These are phyloP conservation scores for Rutstroemia sp. DNA, from an alignment of 2,329 filamentous ascomycete genomes.

Conservation along the genomic window DNA sequence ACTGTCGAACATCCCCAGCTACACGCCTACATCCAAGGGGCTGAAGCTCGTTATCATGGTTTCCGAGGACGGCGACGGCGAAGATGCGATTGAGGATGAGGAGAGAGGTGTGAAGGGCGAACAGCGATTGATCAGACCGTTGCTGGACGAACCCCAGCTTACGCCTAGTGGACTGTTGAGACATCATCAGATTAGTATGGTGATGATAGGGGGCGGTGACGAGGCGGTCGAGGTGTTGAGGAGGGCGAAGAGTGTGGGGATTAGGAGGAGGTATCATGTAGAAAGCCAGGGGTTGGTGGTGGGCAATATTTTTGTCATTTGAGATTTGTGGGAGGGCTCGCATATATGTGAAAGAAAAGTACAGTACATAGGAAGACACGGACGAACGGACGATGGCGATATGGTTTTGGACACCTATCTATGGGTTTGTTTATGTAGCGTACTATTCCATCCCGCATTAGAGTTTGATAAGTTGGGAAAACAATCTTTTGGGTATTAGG, in stretches of 20 bases:
- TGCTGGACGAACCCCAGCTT: slow-evolving; percentile 66
- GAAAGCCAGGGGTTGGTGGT: slow-evolving; percentile 75
- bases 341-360: too few relatives aligned
- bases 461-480: too few relatives aligned
- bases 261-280: slow-evolving; percentile 72
- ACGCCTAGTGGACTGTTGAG: slow-evolving; percentile 30
- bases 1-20: slow-evolving; percentile 75
- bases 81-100: slow-evolving; percentile 26
- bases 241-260: slow-evolving; percentile 59
- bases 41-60: slow-evolving; percentile 80
- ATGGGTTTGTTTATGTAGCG: too few relatives aligned
- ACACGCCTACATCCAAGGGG: slow-evolving; percentile 49
- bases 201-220: slow-evolving; percentile 71
- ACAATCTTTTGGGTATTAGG: too few relatives aligned
- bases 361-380: too few relatives aligned
- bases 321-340: background rate
- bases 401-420: too few relatives aligned
- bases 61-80: slow-evolving; percentile 40
- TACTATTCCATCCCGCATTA: too few relatives aligned
- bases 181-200: slow-evolving; percentile 65
- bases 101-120: slow-evolving; percentile 31
- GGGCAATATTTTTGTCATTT: slow-evolving; percentile 63
- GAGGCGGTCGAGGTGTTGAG: slow-evolving; percentile 57
- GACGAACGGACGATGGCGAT: too few relatives aligned
- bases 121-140: slow-evolving; percentile 43